Base-by-base conservation (phyloP, 1,284 basidiomycete species). In the Trichosporon coremiiforme region DNA sequence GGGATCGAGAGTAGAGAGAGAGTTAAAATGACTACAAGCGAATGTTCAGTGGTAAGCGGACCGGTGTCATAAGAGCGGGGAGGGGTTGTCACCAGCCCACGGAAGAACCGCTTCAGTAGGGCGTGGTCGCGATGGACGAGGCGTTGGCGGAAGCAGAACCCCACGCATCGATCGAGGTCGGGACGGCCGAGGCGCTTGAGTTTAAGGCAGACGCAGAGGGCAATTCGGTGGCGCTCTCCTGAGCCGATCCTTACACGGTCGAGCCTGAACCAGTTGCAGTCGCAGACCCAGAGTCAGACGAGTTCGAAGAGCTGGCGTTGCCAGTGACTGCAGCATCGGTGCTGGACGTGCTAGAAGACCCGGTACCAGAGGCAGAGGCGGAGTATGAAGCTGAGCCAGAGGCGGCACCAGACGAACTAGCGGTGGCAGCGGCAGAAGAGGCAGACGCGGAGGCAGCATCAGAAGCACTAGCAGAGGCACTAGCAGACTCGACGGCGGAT, bases 1-100 rank as follows among this genome's bases (percentile, higher is more conserved):
- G 50, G 50, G 50, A 20, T 50, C n/a, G 22, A 22, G 20, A 10
- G n/a, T 10, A 25, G 50, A 35, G 6, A 22, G 47, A 53, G 50
- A 53, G 22, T 15, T 7, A 53, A 53, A 53, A 25, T 53, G 9
- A 53, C 50, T 53, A 53, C 50, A 25, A 53, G 20, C 50, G 50
- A 53, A 53, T 20, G n/a, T 53, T 53, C 50, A 53, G n/a, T 20
- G 50, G 50, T 17, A 53, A 53, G 50, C 50, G 15, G n/a, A 17
- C 50, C 50, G 50, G 15, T 4, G 20, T 17, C 20, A 25, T 20
- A 3, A 53, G 50, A 10, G 17, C 20, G 7, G 47, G n/a, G 25
- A 25, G 25, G 25, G 25, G 25, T 25, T 25, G 25, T 25, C 25
- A 25, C 25, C 25, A 25, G 25, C 25, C 25, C 25, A 25, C 25